Evolutionary conservation across 1,139 yeast genomes (phyloP), one percentile per base, ranked within the genome.

Genomic region (Yamadazyma dushanensis): DNA sequence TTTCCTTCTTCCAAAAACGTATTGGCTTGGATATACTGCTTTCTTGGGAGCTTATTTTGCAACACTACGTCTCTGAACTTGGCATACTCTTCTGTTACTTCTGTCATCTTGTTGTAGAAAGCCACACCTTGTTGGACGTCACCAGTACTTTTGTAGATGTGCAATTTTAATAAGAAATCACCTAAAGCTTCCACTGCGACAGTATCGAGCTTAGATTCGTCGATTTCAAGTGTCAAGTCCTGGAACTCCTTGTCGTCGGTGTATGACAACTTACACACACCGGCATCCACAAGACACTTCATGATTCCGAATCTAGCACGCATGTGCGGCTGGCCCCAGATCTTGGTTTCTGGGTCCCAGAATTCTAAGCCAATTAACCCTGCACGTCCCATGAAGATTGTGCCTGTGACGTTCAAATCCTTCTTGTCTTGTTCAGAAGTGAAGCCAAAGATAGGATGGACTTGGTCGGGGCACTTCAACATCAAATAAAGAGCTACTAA

Each of bases 311-410:
- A 88, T 55, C 96, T 72, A 5, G 95, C 96, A 66, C 87, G 95
- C 89, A 87, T 86, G 57, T 88, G 96, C n/a, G 96, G 81, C 63
- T 88, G 96, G 23, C 96, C 96, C 96, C 96, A 88, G 59, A 86
- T 86, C 43, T 70, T 65, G 24, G 87, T 72, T 31, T 64, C 60
- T 28, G 96, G 95, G 58, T 87, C 95, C 88, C 94, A 88, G 59
- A 74, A 85, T 57, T 88, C 95, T 52, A 88, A 70, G 2, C 85
- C 90, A 28, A 83, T 54, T 36, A 88, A 67, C 44, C 96, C 96
- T 5, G 96, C 95, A 51, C 96, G 76, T 20, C 89, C 84, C 96
- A 88, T 88, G 46, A 78, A 78, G 44, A 87, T 63, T 43, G 82
- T 83, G 14, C 88, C 86, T 34, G 84, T 70, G 49, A 73, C 76